These are phyloP conservation scores for Metschnikowia cubensis DNA, from an alignment of 805 yeast genomes.

Conservation along the genomic window DNA sequence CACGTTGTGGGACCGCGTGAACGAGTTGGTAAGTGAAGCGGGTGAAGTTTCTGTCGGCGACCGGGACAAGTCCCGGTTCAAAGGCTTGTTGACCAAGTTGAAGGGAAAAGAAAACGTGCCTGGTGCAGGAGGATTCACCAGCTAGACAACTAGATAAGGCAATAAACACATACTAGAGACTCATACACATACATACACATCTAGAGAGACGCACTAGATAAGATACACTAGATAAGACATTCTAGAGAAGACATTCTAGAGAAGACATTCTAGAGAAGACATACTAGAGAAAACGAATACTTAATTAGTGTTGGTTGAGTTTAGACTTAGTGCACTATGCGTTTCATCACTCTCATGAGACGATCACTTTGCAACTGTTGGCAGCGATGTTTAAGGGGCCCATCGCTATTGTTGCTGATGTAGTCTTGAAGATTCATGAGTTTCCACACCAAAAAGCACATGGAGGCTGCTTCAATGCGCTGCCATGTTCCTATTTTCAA, in stretches of 20 bases:
- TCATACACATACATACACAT: too few species aligned
- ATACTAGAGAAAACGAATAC: too few species aligned
- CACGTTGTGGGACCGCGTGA: constrained; percentile 56
- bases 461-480: constrained; percentile 28
- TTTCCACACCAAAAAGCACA: constrained; percentile 35
- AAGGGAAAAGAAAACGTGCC: constrained; percentile 72
- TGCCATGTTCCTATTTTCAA: constrained; percentile 29
- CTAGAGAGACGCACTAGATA: too few species aligned
- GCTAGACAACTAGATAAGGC: constrained; percentile 4
- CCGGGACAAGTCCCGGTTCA: constrained; percentile 68
- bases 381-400: constrained; percentile 7
- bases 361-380: constrained; percentile 10
- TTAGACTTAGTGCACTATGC: constrained; percentile 7
- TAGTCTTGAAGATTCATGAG: constrained; percentile 37
- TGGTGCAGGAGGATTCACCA: constrained; percentile 62
- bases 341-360: constrained; percentile 14
- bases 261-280: too few species aligned
- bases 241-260: too few species aligned
- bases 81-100: constrained; percentile 57
- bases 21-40: constrained; percentile 45
- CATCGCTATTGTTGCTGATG: constrained; percentile 19
- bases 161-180: background rate
- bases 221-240: too few species aligned
- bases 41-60: constrained; percentile 41
- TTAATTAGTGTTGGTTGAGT: background rate